Percentiles rank a stretch among this genome's conserved stretches.
phyloP scores from a whole-genome alignment of 2,329 filamentous ascomycete genomes.

The Exophiala aquamarina region DNA sequence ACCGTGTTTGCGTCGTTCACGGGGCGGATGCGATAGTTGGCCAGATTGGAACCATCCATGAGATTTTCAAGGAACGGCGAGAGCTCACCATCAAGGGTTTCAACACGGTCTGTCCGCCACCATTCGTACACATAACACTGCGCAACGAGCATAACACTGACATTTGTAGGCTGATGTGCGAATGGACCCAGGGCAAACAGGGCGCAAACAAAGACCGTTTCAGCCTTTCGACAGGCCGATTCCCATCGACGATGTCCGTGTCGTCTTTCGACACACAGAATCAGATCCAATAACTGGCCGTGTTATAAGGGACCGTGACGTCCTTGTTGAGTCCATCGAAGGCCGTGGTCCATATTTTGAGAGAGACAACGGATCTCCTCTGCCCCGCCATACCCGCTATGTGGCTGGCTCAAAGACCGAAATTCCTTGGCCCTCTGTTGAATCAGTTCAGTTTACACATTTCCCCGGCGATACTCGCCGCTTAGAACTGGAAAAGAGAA shows the following conservation, averaged over 20 bases:
- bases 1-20: conserved; percentile 78
- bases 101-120: conserved; percentile 64
- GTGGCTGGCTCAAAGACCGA: conserved; percentile 63
- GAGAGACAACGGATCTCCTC: conserved; percentile 46
- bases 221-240: conserved; percentile 41
- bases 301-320: conserved; percentile 61
- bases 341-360: conserved; percentile 53
- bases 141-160: too few species aligned
- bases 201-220: conserved; percentile 2
- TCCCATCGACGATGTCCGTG: conserved; percentile 70
- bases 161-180: too few species aligned
- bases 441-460: conserved; percentile 49
- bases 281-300: conserved; percentile 51
- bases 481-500: conserved; percentile 66
- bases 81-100: conserved; percentile 62
- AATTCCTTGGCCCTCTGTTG: conserved; percentile 72
- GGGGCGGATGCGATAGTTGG: conserved; percentile 70
- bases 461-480: conserved; percentile 70
- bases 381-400: conserved; percentile 47
- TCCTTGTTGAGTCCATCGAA: conserved; percentile 72
- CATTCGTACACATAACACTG: too few species aligned
- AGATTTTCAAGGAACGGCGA: conserved; percentile 56
- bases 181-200: too few species aligned
- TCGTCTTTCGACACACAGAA: conserved; percentile 75
- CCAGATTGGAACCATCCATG: conserved; percentile 72